phyloP scores from a whole-genome alignment of 805 yeast species.

The Starmerella vaccinii region DNA sequence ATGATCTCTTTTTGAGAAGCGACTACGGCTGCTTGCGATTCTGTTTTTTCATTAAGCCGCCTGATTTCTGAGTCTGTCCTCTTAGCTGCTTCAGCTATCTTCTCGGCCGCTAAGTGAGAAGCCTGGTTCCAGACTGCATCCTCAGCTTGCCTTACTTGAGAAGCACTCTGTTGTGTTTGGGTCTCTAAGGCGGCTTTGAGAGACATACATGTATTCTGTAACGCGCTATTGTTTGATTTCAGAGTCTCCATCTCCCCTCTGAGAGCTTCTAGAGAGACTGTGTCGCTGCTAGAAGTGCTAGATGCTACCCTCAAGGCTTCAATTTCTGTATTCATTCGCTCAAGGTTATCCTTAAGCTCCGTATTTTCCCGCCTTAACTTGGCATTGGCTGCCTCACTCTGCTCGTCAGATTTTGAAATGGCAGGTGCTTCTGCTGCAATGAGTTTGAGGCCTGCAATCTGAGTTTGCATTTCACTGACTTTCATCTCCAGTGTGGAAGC shows the following conservation, averaged over 20 bases:
- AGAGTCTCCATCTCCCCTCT: neutral
- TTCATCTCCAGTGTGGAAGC: neutral
- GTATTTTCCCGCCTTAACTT: neutral
- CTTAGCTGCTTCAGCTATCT: neutral
- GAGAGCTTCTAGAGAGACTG: neutral
- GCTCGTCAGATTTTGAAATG: no score
- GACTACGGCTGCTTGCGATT: neutral
- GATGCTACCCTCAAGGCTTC: neutral
- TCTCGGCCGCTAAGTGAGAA: neutral
- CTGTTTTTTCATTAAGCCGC: neutral
- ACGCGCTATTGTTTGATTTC: neutral
- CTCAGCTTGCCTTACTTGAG: neutral
- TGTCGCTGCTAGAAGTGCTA: neutral
- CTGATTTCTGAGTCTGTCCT: neutral
- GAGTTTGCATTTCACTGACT: neutral
- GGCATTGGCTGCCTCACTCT: neutral
- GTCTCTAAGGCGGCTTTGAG: neutral
- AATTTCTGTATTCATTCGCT: neutral
- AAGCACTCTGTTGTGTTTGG: neutral
- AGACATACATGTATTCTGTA: neutral
- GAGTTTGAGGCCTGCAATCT: neutral
- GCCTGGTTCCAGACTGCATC: neutral
- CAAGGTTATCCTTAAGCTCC: neutral
- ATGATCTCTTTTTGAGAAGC: slow-evolving; percentile 1
- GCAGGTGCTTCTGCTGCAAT: neutral